Base-by-base conservation (phyloP, 371 early-diverging fungal species). In the Rhizopus sp. region DNA sequence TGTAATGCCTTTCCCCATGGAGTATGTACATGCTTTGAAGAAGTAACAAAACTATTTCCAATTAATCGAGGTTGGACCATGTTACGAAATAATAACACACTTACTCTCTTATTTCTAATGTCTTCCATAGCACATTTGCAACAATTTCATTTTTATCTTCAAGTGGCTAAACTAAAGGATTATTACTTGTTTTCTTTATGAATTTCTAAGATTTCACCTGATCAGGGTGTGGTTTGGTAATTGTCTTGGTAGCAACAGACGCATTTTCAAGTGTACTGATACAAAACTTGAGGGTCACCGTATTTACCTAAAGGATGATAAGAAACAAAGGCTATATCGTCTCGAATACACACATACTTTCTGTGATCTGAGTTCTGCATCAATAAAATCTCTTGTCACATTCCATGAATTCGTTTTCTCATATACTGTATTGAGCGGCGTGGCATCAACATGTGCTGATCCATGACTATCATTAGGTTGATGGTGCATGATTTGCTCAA, bases 91-190 rank as follows among this genome's bases (percentile, higher is more conserved):
- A 12, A 39, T 34, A 40, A 40, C 17, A n/a, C 31, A 34, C n/a
- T 46, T 75, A 81, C 78, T 78, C 74, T 67, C 83, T 69, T 44
- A 81, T 70, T 52, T 84, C 81, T 34, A 86, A 58, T 12, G 74
- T 69, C 49, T 78, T 77, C 73, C 77, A 78, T 12, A 81, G 46
- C 3, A 79, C 73, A 60, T 79, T 77, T 8, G 77, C 78, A 1
- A 80, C 60, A 39, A 85, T 74, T 53, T 83, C 78, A 59, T 84
- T 77, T 35, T 77, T 83, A 44, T 66, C 64, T 34, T 64, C 65
- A 7, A 82, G 52, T 10, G 53, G 37, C 68, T 80, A 57, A 59
- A 53, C 9, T 35, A 30, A 47, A n/a, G 13, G n/a, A 31, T 15
- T 39, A 38, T 8, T 10, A 29, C 23, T 45, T 30, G 5, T 42